Evolutionary conservation across 106 monocot species (phyloP).

Genomic region (Iris macrosiphon): DNA sequence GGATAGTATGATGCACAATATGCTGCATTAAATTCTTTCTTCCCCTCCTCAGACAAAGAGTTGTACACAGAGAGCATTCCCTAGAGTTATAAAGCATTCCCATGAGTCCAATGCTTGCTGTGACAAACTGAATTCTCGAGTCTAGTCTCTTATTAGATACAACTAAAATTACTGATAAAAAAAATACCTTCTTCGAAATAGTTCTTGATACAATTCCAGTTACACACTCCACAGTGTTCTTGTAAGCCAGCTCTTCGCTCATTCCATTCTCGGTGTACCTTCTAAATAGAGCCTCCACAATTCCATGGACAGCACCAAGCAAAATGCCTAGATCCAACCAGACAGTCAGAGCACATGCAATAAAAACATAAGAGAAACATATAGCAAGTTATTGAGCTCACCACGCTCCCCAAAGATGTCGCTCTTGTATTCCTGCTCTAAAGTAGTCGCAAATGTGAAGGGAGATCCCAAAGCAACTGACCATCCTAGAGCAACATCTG

Average conservation of each 20-base stretch:
- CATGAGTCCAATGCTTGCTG: neutral
- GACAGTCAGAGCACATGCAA: neutral
- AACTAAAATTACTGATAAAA: neutral
- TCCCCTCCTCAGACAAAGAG: conserved; percentile 67
- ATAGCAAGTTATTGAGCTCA: conserved; percentile 5
- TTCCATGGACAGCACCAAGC: conserved; percentile 90
- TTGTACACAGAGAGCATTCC: conserved; percentile 86
- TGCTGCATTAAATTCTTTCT: conserved; percentile 75
- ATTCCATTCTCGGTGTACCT: conserved; percentile 87
- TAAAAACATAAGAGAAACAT: neutral
- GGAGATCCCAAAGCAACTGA: conserved; percentile 86
- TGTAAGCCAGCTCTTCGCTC: conserved; percentile 74
- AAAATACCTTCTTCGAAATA: conserved; percentile 71
- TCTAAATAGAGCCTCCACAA: conserved; percentile 85
- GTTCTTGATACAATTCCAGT: conserved; percentile 85
- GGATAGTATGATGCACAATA: conserved; percentile 84
- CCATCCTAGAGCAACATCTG: conserved; percentile 93
- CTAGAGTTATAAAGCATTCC: conserved; percentile 23
- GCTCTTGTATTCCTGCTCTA: conserved; percentile 94
- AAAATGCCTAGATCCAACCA: conserved; percentile 48
- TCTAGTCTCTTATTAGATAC: neutral
- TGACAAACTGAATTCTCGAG: neutral
- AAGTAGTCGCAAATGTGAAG: conserved; percentile 85
- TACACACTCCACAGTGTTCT: conserved; percentile 85
- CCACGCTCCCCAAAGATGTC: conserved; percentile 91